Percentiles rank a stretch among this genome's conserved stretches.
Evolutionary conservation across 83 land plant species (phyloP).

Genomic region (Picea abies): DNA sequence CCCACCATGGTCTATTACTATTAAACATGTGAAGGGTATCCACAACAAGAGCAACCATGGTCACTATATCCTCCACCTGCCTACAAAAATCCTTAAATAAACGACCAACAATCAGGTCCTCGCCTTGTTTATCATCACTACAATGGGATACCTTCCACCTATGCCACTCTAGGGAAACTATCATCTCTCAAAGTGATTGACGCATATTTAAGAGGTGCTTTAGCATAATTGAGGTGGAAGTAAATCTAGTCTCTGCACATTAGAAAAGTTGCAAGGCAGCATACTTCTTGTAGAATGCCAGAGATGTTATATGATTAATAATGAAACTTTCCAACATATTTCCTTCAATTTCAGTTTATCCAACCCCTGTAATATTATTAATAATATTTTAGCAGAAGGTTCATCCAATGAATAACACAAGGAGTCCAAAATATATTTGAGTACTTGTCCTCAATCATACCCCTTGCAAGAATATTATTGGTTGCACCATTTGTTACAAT

Average conservation of each 20-base stretch:
- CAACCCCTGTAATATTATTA: too few relatives aligned
- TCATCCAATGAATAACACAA: background rate
- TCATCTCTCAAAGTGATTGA: too few relatives aligned
- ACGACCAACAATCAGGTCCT: background rate
- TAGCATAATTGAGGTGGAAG: too few relatives aligned
- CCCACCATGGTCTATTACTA: background rate
- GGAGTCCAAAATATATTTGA: background rate
- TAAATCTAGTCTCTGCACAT: too few relatives aligned
- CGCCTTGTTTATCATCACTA: background rate
- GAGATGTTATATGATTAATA: too few relatives aligned
- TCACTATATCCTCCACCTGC: background rate
- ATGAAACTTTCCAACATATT: too few relatives aligned
- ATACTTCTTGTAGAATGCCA: too few relatives aligned
- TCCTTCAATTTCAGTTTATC: too few relatives aligned
- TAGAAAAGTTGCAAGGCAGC: too few relatives aligned
- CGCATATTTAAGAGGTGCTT: too few relatives aligned
- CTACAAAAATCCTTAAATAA: background rate
- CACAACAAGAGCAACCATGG: background rate
- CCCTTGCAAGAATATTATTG: background rate
- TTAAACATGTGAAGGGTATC: background rate
- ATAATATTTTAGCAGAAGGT: background rate
- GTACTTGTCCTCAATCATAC: background rate
- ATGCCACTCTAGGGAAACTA: too few relatives aligned
- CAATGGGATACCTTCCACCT: too few relatives aligned
- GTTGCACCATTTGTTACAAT: background rate